Evolutionary conservation across 805 yeast species (phyloP).

Genomic region (Lipomyces starkeyi): DNA sequence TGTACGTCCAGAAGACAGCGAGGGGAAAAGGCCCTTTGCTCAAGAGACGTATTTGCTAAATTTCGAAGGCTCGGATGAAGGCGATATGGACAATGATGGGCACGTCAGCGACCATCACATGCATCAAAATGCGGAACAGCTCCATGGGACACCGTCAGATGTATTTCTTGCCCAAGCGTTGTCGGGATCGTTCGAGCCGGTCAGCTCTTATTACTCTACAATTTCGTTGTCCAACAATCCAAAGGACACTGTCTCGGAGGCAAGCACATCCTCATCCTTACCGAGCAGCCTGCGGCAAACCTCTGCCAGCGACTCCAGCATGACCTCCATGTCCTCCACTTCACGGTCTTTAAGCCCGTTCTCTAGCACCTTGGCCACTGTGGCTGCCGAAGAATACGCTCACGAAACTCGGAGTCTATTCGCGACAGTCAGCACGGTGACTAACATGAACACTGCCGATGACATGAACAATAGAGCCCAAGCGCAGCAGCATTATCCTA

Average conservation of each 20-base stretch:
- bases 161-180: slow-evolving; percentile 7
- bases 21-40: background rate
- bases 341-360: background rate
- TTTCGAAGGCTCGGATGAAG: background rate
- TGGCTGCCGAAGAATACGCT: background rate
- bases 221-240: background rate
- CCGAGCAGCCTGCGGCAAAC: background rate
- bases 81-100: background rate
- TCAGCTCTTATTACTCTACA: background rate
- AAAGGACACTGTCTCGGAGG: background rate
- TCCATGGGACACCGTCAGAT: background rate
- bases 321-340: background rate
- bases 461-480: slow-evolving; percentile 1
- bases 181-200: slow-evolving; percentile 1
- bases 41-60: background rate
- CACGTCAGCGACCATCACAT: background rate
- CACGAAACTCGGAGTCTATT: background rate
- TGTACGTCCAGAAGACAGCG: background rate
- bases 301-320: background rate
- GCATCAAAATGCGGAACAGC: background rate
- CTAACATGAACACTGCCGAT: slow-evolving; percentile 6
- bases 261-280: background rate
- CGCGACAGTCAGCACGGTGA: background rate
- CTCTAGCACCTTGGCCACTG: background rate
- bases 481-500: slow-evolving; percentile 21